phyloP scores from a whole-genome alignment of 2,329 filamentous ascomycete genomes.

The Penicillium nordicum region DNA sequence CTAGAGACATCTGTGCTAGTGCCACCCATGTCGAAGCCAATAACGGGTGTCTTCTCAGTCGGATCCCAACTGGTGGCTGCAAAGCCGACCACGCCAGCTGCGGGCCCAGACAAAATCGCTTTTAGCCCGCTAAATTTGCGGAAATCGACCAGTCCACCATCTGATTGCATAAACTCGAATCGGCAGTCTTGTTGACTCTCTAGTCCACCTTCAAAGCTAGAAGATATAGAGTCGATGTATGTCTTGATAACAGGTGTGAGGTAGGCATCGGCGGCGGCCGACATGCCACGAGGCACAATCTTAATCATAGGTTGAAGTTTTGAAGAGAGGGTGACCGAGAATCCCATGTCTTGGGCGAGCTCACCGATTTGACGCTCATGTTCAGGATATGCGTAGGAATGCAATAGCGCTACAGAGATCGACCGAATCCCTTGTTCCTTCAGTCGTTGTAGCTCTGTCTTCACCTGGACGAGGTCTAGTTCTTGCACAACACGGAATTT shows the following conservation, averaged over 20 bases:
- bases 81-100: slow-evolving; percentile 92
- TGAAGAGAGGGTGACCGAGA: slow-evolving; percentile 72
- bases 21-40: slow-evolving; percentile 95
- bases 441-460: slow-evolving; percentile 61
- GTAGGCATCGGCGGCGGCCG: slow-evolving; percentile 75
- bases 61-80: slow-evolving; percentile 87
- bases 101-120: slow-evolving; percentile 85
- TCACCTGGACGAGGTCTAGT: slow-evolving; percentile 53
- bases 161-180: slow-evolving; percentile 96
- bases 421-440: slow-evolving; percentile 69
- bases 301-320: slow-evolving; percentile 85
- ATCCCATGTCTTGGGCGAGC: slow-evolving; percentile 75
- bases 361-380: slow-evolving; percentile 78
- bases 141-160: slow-evolving; percentile 63
- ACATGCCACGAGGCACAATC: slow-evolving; percentile 71
- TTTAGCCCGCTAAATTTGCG: slow-evolving; percentile 74
- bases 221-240: slow-evolving; percentile 57
- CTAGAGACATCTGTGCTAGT: slow-evolving; percentile 86
- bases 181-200: slow-evolving; percentile 68
- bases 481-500: slow-evolving; percentile 66
- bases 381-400: slow-evolving; percentile 83
- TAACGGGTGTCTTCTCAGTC: slow-evolving; percentile 76
- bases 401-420: slow-evolving; percentile 83
- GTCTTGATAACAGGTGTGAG: slow-evolving; percentile 75
- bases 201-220: slow-evolving; percentile 76